Evolutionary conservation across 352 stramenopile species (phyloP).

Genomic region (Phytophthora sp.): DNA sequence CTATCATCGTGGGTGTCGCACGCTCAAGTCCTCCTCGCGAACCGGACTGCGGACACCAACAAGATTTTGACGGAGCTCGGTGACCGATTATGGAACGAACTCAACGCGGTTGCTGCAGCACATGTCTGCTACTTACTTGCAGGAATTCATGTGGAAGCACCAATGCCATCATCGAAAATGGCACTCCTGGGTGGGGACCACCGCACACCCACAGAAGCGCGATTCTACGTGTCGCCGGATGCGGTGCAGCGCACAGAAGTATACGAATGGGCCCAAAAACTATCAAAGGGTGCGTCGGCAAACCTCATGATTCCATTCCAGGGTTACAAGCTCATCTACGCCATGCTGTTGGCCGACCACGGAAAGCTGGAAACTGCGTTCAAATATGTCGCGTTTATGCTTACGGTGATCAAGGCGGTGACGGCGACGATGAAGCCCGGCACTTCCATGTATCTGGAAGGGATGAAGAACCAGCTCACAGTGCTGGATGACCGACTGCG

Average conservation of each 20-base stretch:
- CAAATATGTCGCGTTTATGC: slow-evolving; percentile 89
- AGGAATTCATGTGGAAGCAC: slow-evolving; percentile 73
- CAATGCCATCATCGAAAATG: slow-evolving; percentile 77
- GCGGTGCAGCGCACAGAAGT: slow-evolving; percentile 87
- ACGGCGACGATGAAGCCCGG: slow-evolving; percentile 83
- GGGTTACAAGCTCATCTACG: slow-evolving; percentile 90
- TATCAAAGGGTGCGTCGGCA: slow-evolving; percentile 44
- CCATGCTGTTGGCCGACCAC: slow-evolving; percentile 85
- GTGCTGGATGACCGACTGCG: slow-evolving; percentile 86
- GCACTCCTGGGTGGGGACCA: slow-evolving; percentile 84
- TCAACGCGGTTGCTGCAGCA: slow-evolving; percentile 63
- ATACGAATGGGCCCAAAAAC: slow-evolving; percentile 85
- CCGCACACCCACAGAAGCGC: slow-evolving; percentile 65
- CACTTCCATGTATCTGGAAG: slow-evolving; percentile 87
- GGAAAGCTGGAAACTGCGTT: slow-evolving; percentile 85
- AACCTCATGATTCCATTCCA: slow-evolving; percentile 87
- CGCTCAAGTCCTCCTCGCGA: slow-evolving; percentile 82
- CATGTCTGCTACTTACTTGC: slow-evolving; percentile 86
- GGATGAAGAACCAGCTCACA: slow-evolving; percentile 88
- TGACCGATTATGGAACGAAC: slow-evolving; percentile 83
- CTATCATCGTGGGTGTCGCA: slow-evolving; percentile 80
- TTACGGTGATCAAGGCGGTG: slow-evolving; percentile 74
- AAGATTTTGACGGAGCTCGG: slow-evolving; percentile 84
- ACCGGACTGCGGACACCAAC: slow-evolving; percentile 82
- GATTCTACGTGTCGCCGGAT: slow-evolving; percentile 82